Evolutionary conservation across 192 early-diverging fungal species (phyloP).

Genomic region (Entomortierella chlamydospora): DNA sequence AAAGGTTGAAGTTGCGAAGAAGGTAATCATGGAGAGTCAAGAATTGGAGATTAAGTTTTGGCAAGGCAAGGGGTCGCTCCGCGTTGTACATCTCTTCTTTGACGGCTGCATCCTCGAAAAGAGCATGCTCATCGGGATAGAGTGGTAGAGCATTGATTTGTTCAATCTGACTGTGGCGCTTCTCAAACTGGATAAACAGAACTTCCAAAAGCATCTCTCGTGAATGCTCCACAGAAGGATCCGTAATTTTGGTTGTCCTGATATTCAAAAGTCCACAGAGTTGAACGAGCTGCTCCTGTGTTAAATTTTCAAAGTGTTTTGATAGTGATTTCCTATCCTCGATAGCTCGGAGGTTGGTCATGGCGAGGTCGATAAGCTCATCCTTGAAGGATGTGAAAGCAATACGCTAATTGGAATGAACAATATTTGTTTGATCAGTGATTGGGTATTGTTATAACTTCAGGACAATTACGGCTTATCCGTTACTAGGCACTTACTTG

Average conservation of each 20-base stretch:
- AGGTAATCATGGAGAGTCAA: slow-evolving; percentile 94
- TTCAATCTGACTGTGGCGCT: slow-evolving; percentile 75
- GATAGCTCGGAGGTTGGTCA: slow-evolving; percentile 78
- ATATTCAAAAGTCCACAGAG: slow-evolving; percentile 75
- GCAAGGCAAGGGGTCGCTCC: slow-evolving; percentile 73
- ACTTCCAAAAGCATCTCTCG: slow-evolving; percentile 70
- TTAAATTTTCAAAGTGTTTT: slow-evolving; percentile 65
- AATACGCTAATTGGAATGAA: slow-evolving; percentile 56
- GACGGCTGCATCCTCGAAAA: slow-evolving; percentile 78
- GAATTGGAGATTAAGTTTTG: slow-evolving; percentile 95
- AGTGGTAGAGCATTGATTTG: slow-evolving; percentile 74
- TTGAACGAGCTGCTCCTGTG: slow-evolving; percentile 57
- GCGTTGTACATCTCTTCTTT: slow-evolving; percentile 75
- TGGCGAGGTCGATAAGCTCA: slow-evolving; percentile 76
- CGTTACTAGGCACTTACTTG: slow-evolving; percentile 61
- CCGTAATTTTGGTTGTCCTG: slow-evolving; percentile 60
- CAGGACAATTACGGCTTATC: neutral
- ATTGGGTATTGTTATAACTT: neutral
- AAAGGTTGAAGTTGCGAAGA: slow-evolving; percentile 84
- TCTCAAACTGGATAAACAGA: slow-evolving; percentile 68
- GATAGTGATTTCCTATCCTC: slow-evolving; percentile 61
- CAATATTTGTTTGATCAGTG: neutral
- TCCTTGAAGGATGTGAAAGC: slow-evolving; percentile 77
- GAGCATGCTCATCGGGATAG: slow-evolving; percentile 80
- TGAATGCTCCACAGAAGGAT: slow-evolving; percentile 25